Evolutionary conservation across 2,329 filamentous ascomycete species (phyloP).

Genomic region (Aspergillus quadricinctus): DNA sequence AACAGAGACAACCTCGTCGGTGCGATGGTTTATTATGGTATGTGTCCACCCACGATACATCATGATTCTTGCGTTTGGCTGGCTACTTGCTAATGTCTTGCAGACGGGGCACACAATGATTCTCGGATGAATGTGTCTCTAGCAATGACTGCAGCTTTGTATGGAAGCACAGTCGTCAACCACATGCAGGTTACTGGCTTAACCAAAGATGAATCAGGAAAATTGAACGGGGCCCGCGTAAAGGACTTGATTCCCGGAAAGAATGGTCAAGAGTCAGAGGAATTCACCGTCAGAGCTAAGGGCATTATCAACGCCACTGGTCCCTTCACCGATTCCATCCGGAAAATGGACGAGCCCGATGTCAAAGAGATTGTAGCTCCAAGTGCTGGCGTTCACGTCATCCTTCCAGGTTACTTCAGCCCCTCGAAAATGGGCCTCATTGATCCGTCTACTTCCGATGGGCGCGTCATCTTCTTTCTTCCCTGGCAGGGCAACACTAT

Average conservation of each 20-base stretch:
- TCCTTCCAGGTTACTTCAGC: conserved; percentile 82
- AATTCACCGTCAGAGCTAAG: conserved; percentile 70
- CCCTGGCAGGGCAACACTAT: conserved; percentile 93
- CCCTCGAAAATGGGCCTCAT: conserved; percentile 83
- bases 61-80: not conserved
- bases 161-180: conserved; percentile 77
- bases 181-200: conserved; percentile 76
- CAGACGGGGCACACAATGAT: conserved; percentile 85
- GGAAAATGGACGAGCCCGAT: conserved; percentile 73
- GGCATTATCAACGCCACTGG: conserved; percentile 86
- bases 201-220: conserved; percentile 68
- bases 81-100: conserved; percentile 10
- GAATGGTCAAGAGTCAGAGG: conserved; percentile 57
- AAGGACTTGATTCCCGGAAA: conserved; percentile 66
- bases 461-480: conserved; percentile 87
- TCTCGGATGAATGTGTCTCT: conserved; percentile 88
- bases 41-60: conserved; percentile 5
- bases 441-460: conserved; percentile 81
- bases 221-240: conserved; percentile 67
- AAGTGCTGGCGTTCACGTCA: conserved; percentile 79
- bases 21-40: conserved; percentile 79
- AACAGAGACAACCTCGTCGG: conserved; percentile 74
- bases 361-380: conserved; percentile 78
- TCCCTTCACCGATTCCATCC: conserved; percentile 79
- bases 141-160: conserved; percentile 83